These are phyloP conservation scores for Colletotrichum lindemuthianum DNA, from an alignment of 2,329 filamentous ascomycete genomes.

Conservation along the genomic window DNA sequence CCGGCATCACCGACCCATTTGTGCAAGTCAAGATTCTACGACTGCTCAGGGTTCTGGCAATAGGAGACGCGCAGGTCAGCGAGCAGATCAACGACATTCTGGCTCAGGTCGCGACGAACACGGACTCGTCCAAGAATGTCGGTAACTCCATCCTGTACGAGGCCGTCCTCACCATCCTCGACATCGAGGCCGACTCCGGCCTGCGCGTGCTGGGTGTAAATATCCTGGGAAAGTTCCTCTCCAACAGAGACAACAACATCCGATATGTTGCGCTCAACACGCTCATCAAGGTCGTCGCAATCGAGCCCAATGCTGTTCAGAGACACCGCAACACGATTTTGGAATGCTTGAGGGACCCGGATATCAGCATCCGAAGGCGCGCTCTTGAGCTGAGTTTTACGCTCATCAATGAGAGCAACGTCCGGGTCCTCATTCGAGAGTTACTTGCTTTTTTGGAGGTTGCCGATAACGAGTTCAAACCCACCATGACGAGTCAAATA, in stretches of 20 bases:
- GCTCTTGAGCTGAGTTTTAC: constrained; percentile 99
- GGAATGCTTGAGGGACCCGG: constrained; percentile 93
- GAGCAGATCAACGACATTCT: constrained; percentile 99
- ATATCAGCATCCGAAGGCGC: constrained; percentile 95
- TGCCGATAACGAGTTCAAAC: constrained; percentile 98
- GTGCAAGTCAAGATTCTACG: constrained; percentile 95
- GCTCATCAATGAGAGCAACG: constrained; percentile 95
- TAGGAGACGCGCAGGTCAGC: constrained; percentile 86
- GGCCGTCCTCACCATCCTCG: constrained; percentile 94
- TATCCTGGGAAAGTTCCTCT: constrained; percentile 96
- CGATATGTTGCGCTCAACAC: constrained; percentile 98
- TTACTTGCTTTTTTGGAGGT: constrained; percentile 95
- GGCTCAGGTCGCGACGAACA: constrained; percentile 97
- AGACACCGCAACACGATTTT: constrained; percentile 97
- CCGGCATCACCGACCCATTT: constrained; percentile 97
- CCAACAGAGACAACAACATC: constrained; percentile 99
- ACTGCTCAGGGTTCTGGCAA: constrained; percentile 84
- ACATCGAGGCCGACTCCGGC: constrained; percentile 97
- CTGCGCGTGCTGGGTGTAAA: constrained; percentile 95
- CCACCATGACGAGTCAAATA: constrained; percentile 97
- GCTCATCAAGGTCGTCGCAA: constrained; percentile 95
- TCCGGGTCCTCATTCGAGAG: constrained; percentile 92
- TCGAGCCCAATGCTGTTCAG: constrained; percentile 97
- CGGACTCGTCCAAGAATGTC: constrained; percentile 97
- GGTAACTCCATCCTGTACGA: constrained; percentile 99